Evolutionary conservation across 2,329 filamentous ascomycete genomes (phyloP).

Genomic region (Sporothrix curviconia): DNA sequence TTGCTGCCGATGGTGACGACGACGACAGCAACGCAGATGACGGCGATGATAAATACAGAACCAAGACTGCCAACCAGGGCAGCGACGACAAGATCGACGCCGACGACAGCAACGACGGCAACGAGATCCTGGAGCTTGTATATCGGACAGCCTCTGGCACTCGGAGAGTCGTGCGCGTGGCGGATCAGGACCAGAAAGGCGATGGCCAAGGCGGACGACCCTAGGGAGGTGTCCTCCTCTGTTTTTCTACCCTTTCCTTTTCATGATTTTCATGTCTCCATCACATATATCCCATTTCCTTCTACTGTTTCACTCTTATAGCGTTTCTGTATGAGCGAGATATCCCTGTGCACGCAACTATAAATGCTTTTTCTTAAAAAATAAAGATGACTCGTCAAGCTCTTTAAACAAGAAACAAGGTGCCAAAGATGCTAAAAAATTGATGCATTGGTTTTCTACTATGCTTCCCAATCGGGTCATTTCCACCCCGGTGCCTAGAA

Average conservation of each 20-base stretch:
- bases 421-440: not conserved
- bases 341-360: no score
- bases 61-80: no score
- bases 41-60: no score
- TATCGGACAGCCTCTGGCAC: slow-evolving; percentile 19
- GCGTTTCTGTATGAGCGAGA: not conserved
- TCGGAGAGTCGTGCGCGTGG: slow-evolving; percentile 9
- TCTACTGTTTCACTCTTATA: no score
- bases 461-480: no score
- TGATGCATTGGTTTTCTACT: not conserved
- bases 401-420: not conserved
- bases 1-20: not conserved
- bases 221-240: not conserved
- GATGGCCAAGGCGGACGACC: no score
- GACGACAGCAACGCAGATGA: not conserved
- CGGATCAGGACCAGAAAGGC: no score
- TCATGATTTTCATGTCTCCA: no score
- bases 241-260: not conserved
- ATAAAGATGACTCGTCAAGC: no score
- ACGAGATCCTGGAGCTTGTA: slow-evolving; percentile 13
- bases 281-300: not conserved
- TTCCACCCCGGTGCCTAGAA: not conserved
- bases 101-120: not conserved
- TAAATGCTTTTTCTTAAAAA: no score
- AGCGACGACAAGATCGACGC: not conserved